A percentile compares a stretch with the other conserved stretches of the same genome.
These are phyloP conservation scores for Cupressus sempervirens DNA, from an alignment of 75 land plant genomes.

Conservation along the genomic window DNA sequence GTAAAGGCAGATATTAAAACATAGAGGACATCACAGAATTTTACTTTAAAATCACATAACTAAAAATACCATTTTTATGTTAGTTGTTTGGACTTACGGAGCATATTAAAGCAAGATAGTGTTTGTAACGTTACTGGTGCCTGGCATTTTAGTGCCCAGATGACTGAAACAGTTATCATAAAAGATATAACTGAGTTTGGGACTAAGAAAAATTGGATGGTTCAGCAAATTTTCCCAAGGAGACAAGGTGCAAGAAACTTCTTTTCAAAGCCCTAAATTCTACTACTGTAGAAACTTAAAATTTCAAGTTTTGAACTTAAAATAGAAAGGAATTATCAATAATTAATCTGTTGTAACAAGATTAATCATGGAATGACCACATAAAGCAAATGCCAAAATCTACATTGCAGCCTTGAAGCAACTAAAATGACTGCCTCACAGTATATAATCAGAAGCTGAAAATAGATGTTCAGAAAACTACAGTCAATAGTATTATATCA, in stretches of 20 bases:
- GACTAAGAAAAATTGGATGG: not conserved
- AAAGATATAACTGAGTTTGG: not conserved
- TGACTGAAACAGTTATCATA: not conserved
- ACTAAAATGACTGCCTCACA: not conserved
- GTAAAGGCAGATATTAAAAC: not conserved
- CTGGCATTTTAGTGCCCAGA: not conserved
- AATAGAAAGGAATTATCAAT: not conserved
- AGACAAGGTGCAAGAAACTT: not conserved
- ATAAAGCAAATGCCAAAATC: not conserved
- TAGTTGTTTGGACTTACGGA: not conserved
- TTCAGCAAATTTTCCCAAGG: not conserved
- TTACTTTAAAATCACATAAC: not conserved
- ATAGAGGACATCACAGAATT: not conserved
- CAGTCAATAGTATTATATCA: not conserved
- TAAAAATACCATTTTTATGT: not conserved
- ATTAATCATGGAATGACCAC: not conserved
- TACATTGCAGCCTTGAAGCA: not conserved
- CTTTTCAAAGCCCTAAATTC: not conserved
- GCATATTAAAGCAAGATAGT: not conserved
- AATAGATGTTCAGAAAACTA: not conserved
- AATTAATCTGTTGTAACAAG: not conserved
- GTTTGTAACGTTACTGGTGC: not conserved
- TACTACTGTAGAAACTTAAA: not conserved
- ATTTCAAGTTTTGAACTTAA: not conserved
- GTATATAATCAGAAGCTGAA: not conserved